Conservation (phyloP, 805 yeast genomes). For the Hanseniaspora clermontiae region DNA sequence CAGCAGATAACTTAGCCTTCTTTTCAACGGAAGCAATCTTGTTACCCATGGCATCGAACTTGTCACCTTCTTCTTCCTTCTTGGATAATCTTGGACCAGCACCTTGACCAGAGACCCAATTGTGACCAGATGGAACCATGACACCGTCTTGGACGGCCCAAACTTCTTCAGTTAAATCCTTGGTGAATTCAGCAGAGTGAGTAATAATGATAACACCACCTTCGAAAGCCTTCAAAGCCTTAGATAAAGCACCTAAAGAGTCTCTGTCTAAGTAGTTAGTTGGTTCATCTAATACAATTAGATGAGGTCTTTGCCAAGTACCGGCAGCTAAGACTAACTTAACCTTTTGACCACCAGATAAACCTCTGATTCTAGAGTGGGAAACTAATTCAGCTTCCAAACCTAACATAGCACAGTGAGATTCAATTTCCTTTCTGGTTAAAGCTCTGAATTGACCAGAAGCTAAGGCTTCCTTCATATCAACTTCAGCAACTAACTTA, state of each 20-base stretch:
- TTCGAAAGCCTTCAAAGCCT: constrained; percentile 95
- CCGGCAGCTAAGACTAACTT: constrained; percentile 99
- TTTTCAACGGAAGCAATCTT: constrained; percentile 92
- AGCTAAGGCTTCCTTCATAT: constrained; percentile 99
- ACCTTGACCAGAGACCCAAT: constrained; percentile 99
- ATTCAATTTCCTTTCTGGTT: constrained; percentile 99
- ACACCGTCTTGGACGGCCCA: constrained; percentile 98
- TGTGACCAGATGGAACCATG: constrained; percentile 99
- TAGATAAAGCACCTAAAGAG: constrained; percentile 97
- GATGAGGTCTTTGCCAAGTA: constrained; percentile 99
- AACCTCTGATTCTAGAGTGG: constrained; percentile 99
- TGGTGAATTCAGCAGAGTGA: constrained; percentile 99
- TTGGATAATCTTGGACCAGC: constrained; percentile 98
- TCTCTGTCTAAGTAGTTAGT: constrained; percentile 98
- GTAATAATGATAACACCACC: constrained; percentile 99
- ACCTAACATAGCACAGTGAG: constrained; percentile 97
- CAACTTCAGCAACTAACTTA: constrained; percentile 99
- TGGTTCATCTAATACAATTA: constrained; percentile 99
- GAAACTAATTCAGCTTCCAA: constrained; percentile 97
- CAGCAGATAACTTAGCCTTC: constrained; percentile 95
- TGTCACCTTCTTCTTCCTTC: constrained; percentile 94
- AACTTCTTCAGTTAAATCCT: constrained; percentile 98
- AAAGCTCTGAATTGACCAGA: constrained; percentile 99
- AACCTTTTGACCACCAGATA: constrained; percentile 99
- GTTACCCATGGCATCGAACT: constrained; percentile 99